Conservation (phyloP, 208 protist genomes). For the Trichomonas gallinae region DNA sequence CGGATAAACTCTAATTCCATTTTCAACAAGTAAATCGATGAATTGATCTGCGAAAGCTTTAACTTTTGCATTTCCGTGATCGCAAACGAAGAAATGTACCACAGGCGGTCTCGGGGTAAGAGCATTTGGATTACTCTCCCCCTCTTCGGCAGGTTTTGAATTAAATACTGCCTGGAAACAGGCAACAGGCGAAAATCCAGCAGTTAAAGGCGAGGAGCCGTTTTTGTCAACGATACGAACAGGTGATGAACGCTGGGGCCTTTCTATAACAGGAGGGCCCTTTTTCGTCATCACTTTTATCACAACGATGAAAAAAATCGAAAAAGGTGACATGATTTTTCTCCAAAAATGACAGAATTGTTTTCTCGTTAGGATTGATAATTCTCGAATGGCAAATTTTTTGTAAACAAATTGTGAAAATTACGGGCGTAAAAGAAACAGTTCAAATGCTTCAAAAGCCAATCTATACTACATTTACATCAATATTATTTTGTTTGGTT, state of each 20-base stretch:
- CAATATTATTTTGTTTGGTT: too few relatives aligned
- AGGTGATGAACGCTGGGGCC: neutral
- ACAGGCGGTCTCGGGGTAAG: neutral
- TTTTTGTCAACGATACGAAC: neutral
- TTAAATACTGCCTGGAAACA: neutral
- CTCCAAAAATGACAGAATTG: neutral
- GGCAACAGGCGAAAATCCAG: neutral
- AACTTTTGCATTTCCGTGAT: constrained; percentile 9
- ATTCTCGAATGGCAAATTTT: too few relatives aligned
- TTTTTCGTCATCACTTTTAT: neutral
- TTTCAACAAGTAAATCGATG: neutral
- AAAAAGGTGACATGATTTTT: neutral
- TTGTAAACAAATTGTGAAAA: too few relatives aligned
- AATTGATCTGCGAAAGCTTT: constrained; percentile 15
- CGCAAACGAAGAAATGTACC: constrained; percentile 1
- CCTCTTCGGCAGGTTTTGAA: neutral
- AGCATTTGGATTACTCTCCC: neutral
- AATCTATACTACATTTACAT: too few relatives aligned
- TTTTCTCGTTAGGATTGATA: neutral
- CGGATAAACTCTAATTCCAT: neutral
- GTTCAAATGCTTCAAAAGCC: too few relatives aligned
- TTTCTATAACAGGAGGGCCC: neutral
- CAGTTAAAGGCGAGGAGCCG: neutral
- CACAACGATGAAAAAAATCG: neutral
- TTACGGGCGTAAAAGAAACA: too few relatives aligned